Percentiles rank a stretch among this genome's conserved stretches.
Conservation (phyloP, 2,329 filamentous ascomycete species). For the Stagonosporopsis rhizophila region DNA sequence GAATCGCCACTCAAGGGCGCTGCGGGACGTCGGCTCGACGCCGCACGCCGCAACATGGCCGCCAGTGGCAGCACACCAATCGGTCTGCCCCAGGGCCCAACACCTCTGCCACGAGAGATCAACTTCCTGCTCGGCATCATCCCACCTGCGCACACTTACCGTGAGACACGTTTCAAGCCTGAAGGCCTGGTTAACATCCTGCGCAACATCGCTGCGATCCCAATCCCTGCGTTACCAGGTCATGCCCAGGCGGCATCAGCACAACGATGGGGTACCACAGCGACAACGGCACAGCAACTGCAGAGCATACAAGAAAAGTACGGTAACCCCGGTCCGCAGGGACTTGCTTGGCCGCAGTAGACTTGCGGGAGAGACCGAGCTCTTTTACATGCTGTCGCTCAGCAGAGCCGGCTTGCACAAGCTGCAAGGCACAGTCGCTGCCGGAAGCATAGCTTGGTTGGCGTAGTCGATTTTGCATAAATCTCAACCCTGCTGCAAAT, state of each 20-base stretch:
- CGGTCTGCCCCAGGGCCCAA: slow-evolving; percentile 50
- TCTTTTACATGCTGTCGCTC: neutral
- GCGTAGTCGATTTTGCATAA: neutral
- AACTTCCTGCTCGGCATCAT: slow-evolving; percentile 70
- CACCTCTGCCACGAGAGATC: slow-evolving; percentile 73
- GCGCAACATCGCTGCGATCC: slow-evolving; percentile 54
- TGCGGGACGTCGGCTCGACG: slow-evolving; percentile 82
- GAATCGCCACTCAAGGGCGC: slow-evolving; percentile 92
- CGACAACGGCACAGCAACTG: slow-evolving; percentile 38
- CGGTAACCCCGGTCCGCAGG: slow-evolving; percentile 23
- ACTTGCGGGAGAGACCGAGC: neutral
- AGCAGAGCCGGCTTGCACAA: neutral
- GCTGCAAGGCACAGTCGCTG: neutral
- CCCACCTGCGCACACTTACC: slow-evolving; percentile 75
- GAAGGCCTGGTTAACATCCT: slow-evolving; percentile 77
- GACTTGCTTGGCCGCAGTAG: slow-evolving; percentile 16
- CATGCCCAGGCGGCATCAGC: slow-evolving; percentile 12
- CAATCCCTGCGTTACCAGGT: slow-evolving; percentile 22
- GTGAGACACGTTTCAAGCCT: slow-evolving; percentile 72
- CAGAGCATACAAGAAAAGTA: slow-evolving; percentile 44
- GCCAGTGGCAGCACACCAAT: slow-evolving; percentile 39
- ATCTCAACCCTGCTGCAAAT: neutral
- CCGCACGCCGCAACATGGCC: slow-evolving; percentile 63
- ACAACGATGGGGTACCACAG: slow-evolving; percentile 36
- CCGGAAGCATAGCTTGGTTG: neutral